Evolutionary conservation across 257 asterid genomes (phyloP), one percentile per base, ranked within the genome.

Genomic region (Thymus mandschuricus): DNA sequence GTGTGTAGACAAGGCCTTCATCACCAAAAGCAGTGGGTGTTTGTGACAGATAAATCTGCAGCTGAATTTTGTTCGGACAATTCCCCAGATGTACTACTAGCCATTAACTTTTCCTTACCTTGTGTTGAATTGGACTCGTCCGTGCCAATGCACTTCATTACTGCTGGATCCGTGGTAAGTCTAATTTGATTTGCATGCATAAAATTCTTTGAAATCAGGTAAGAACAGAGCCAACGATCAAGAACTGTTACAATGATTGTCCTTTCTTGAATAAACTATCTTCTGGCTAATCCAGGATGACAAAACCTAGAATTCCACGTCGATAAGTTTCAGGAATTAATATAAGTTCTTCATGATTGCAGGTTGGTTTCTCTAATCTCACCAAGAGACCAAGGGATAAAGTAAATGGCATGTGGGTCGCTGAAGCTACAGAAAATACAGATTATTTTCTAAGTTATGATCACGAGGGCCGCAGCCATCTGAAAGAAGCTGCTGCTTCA

Each of bases 361-460:
- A 94, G 99, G 97, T 89, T 69, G 94, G 96, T 43, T 92, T 92
- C 61, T 86, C 86, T 66, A 89, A 92, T 85, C 96, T 95, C 74
- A 88, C 79, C 68, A 95, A 88, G 86, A 85, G 91, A 85, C 84
- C 85, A 21, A 88, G 79, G 54, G 99, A 95, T 81, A 66, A 66
- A 69, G 77, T 69, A 49, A 88, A 88, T 78, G 86, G 91, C 76
- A 70, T 95, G 50, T 95, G 98, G 97, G 89, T 89, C 69, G 99
- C 99, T 28, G 99, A 92, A 67, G 96, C 98, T 28, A 84, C 98
- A 2, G 96, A 94, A 77, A 94, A 82, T 76, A 91, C 96, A 33
- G 89, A 82, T 43, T 84, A 94, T 75, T 83, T 82, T 75, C 73
- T 86, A 81, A 86, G 76, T 80, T 87, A 81, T 85, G 87, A 84